Evolutionary conservation across 2,329 filamentous ascomycete genomes (phyloP), one percentile per base, ranked within the genome.

Genomic region (Neodidymelliopsis sp.): DNA sequence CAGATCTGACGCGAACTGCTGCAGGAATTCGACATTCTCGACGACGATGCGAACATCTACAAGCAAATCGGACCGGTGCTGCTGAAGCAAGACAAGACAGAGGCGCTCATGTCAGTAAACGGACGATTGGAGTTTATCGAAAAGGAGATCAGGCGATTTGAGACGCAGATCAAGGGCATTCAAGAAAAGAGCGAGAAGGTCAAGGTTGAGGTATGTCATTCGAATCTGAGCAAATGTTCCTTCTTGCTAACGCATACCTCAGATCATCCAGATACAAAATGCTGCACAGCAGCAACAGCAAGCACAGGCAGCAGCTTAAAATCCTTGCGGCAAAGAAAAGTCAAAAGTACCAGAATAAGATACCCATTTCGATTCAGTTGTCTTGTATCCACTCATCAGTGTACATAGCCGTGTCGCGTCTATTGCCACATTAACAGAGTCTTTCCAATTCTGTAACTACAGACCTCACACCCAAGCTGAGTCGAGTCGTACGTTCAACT

Each of bases 31-130:
- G 81, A 84, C 29, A 81, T 82, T 43, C 80, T 97, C 50, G 84
- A 86, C 63, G 87, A 92, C 27, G 88, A 88, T 62, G 89, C 95
- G 66, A 90, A 86, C 57, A 96, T 99, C 73, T 99, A 96, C 84
- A 99, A 97, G 76, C 84, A 97, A 30, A 86, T 96, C 35, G 94
- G 94, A 0, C 94, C 94, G 0, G 90, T 97, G 6, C 78, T 99
- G 27, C 75, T 99, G 66, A 97, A 97, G 80, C 94, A 99, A 74
- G 94, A 97, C 49, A 92, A 90, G 73, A 78, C 84, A 2, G 94
- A 99, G 72, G 94, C 94, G 0, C 86, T 91, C 58, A 88, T 90
- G 79, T 92, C 91, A 0, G 94, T 99, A 13, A 91, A 95, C 62
- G 90, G 90, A 15, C 85, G 94, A 18, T 74, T 99, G 39, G 91